Evolutionary conservation across 2,329 filamentous ascomycete species (phyloP), one percentile per base, ranked within the genome.

Genomic region (Diaporthe longicolla): DNA sequence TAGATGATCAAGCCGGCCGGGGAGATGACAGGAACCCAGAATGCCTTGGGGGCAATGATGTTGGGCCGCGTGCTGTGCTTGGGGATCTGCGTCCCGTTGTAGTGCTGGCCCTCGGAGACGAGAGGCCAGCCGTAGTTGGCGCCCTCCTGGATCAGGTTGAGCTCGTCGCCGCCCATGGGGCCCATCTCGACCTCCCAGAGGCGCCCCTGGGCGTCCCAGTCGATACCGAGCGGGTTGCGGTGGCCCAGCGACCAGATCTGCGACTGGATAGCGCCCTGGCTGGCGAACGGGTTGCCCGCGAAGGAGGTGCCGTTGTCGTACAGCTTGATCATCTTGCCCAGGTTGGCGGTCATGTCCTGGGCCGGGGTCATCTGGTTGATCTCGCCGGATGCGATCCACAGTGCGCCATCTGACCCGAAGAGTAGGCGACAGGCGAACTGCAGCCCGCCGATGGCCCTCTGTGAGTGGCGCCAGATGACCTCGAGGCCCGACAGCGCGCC

Each of bases 151-250:
- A 82, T 82, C 76, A 82, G 77, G 78, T 82, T 82, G 76, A 82
- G 76, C 79, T 82, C 81, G 74, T 82, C 81, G 77, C 81, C 81
- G 76, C 81, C 81, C 78, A 79, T 79, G 66, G 81, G 81, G 2
- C 81, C 81, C 81, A 82, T 82, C 77, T 82, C 81, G 74, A 82
- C 74, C 77, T 82, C 81, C 81, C 81, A 82, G 73, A 82, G 80
- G 68, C 80, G 80, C 6, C 80, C 80, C 76, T 82, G 69, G 58
- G 77, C 79, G 77, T 82, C 81, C 73, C 76, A 81, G 80, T 80
- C 80, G 74, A 82, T 80, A 76, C 81, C 81, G 24, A 82, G 77
- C 40, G 81, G 81, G 79, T 82, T 82, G 61, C 81, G 80, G 78
- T 79, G 76, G 73, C 80, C 80, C 40, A 80, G 77, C 66, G 80